Evolutionary conservation across 2,329 filamentous ascomycete genomes (phyloP).

Genomic region (Calonectria ilicicola): DNA sequence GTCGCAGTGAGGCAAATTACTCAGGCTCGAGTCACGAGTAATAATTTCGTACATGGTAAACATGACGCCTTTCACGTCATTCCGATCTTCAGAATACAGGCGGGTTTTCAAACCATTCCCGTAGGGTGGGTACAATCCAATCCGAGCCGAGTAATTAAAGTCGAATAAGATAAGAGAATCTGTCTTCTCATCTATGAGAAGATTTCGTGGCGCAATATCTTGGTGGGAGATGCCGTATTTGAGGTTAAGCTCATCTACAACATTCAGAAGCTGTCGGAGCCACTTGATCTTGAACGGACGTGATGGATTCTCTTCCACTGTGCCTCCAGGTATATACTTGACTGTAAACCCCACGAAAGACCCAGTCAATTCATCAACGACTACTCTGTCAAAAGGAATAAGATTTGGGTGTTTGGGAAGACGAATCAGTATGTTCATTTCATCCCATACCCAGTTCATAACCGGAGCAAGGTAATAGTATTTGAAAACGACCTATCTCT

Average conservation of each 20-base stretch:
- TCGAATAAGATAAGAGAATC: conserved; percentile 51
- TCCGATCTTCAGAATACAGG: conserved; percentile 27
- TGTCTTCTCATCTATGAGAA: conserved; percentile 49
- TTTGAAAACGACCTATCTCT: conserved; percentile 46
- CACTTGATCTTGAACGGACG: conserved; percentile 50
- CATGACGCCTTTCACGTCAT: conserved; percentile 50
- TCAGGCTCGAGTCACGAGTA: conserved; percentile 43
- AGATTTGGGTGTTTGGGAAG: conserved; percentile 52
- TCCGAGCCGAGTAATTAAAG: conserved; percentile 47
- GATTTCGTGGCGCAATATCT: conserved; percentile 53
- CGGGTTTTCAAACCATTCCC: conserved; percentile 3
- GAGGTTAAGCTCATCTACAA: conserved; percentile 51
- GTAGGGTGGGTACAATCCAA: conserved; percentile 30
- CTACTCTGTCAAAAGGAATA: conserved; percentile 49
- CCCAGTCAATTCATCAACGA: conserved; percentile 48
- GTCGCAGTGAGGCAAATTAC: conserved; percentile 36
- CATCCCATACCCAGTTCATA: conserved; percentile 44
- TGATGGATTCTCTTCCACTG: conserved; percentile 43
- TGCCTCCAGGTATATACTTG: conserved; percentile 49
- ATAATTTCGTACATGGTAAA: conserved; percentile 54
- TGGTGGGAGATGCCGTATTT: conserved; percentile 52
- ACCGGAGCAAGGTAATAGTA: conserved; percentile 46
- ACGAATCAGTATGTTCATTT: conserved; percentile 50
- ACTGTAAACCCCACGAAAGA: conserved; percentile 51
- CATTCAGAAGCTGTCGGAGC: conserved; percentile 48